These are phyloP conservation scores for Septoria petroselini DNA, from an alignment of 2,329 filamentous ascomycete genomes.

Conservation along the genomic window DNA sequence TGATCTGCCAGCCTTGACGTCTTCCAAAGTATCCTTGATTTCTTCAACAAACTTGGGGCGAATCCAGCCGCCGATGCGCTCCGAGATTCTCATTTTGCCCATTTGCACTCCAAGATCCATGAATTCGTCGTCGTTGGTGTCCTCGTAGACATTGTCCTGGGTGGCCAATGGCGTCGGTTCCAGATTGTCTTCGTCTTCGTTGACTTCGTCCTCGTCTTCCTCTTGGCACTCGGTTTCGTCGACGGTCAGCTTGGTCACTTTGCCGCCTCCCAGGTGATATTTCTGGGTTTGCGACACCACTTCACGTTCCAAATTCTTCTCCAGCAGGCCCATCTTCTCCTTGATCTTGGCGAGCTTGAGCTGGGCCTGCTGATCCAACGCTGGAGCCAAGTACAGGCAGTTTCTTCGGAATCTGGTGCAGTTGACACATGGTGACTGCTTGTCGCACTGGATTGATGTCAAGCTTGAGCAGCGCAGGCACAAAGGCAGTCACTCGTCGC, in stretches of 20 bases:
- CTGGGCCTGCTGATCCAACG: conserved; percentile 67
- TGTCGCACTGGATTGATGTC: conserved; percentile 56
- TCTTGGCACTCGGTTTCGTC: conserved; percentile 43
- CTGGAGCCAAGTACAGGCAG: conserved; percentile 63
- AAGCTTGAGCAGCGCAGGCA: no score
- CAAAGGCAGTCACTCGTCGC: no score
- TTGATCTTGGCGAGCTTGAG: conserved; percentile 72
- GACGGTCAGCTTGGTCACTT: conserved; percentile 21
- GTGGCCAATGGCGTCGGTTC: conserved; percentile 62
- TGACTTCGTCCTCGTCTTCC: conserved; percentile 52
- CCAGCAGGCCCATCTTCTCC: conserved; percentile 70
- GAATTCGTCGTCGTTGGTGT: conserved; percentile 63
- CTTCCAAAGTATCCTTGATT: conserved; percentile 45
- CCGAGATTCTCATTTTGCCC: conserved; percentile 69
- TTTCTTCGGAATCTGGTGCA: conserved; percentile 54
- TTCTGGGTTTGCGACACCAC: conserved; percentile 50
- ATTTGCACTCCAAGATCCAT: conserved; percentile 70
- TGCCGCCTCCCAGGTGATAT: conserved; percentile 28
- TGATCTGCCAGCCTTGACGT: conserved; percentile 32
- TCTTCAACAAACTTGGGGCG: conserved; percentile 69
- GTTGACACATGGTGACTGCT: conserved; percentile 66
- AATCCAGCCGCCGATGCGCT: conserved; percentile 70
- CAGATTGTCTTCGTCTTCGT: conserved; percentile 56
- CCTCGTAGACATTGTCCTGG: conserved; percentile 66
- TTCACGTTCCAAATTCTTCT: conserved; percentile 66